Base-by-base conservation (phyloP, 2,329 filamentous ascomycete genomes). In the Acrocalymma vagum region DNA sequence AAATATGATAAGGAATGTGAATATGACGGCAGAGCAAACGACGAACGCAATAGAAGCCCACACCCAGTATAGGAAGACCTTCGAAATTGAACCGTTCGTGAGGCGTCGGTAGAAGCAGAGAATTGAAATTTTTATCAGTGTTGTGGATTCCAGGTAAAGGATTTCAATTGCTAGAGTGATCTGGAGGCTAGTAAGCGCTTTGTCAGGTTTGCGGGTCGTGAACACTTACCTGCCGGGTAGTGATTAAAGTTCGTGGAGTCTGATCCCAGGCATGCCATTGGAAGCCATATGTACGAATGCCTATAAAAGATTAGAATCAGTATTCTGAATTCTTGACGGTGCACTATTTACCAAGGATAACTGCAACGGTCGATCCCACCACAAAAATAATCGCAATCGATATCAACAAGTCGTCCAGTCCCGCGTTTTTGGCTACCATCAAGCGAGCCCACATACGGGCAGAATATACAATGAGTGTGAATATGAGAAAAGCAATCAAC, bases 401-500 rank as follows among this genome's bases (percentile, higher is more conserved):
- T 25, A 77, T 71, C 9, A 77, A 51, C 17, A 67, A 42, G 54
- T 78, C 75, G 45, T 78, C 75, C 6, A 72, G 18, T 9, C 75
- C 76, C 26, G 71, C 62, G 14, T 69, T 76, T 41, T 59, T 70
- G 13, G 71, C 72, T 20, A 78, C 69, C n/a, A 57, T 46, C 3
- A 74, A 15, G 6, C 75, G 66, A 11, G 74, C 73, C 51, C 71
- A 78, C 20, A 77, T 52, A 15, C 76, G 69, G 14, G 75, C 58
- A 5, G 42, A 36, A 27, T 74, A 69, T 3, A 73, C 50, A 4
- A 71, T 21, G 5, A 70, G 56, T 3, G 71, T 65, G 4, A 77
- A 17, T 5, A 55, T 43, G 6, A 69, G 60, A 28, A 73, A 60
- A 6, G 72, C 39, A 11, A 72, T 49, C 22, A 71, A 70, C 9